Evolutionary conservation across 2,329 filamentous ascomycete genomes (phyloP).

Genomic region (Ascochyta viciae-villosae): DNA sequence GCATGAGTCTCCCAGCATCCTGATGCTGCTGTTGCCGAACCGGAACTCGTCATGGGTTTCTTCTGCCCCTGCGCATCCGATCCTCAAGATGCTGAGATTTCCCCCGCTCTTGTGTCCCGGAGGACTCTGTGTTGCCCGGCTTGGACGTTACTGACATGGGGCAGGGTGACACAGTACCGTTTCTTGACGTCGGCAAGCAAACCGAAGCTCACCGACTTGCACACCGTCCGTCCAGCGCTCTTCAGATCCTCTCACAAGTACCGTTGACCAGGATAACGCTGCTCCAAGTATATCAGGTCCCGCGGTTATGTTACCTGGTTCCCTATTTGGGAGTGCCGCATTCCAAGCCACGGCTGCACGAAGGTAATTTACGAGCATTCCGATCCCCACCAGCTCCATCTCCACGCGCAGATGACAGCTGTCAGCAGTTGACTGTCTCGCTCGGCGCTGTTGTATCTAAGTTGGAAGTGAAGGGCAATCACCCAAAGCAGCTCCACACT

Average conservation of each 20-base stretch:
- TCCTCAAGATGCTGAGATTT: neutral
- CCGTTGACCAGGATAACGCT: conserved; percentile 5
- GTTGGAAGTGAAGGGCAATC: neutral
- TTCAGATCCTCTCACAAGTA: neutral
- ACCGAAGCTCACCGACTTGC: conserved; percentile 9
- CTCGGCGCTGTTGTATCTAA: neutral
- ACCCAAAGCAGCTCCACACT: neutral
- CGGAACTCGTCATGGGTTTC: neutral
- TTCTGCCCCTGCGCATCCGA: neutral
- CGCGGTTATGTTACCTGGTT: neutral
- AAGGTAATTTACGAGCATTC: conserved; percentile 14
- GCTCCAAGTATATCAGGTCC: conserved; percentile 7
- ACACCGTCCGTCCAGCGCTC: neutral
- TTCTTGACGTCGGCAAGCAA: conserved; percentile 8
- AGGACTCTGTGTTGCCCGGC: neutral
- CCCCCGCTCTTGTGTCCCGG: conserved; percentile 9
- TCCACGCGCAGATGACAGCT: conserved; percentile 29
- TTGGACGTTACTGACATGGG: conserved; percentile 10
- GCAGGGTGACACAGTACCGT: conserved; percentile 12
- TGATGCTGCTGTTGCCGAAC: neutral
- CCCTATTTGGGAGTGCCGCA: conserved; percentile 10
- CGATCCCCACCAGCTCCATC: neutral
- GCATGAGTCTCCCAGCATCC: neutral
- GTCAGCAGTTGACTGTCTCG: conserved; percentile 18
- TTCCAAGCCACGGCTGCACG: conserved; percentile 17